phyloP scores from a whole-genome alignment of 495 filamentous ascomycete genomes.

The Staphylotrichum longicolle region DNA sequence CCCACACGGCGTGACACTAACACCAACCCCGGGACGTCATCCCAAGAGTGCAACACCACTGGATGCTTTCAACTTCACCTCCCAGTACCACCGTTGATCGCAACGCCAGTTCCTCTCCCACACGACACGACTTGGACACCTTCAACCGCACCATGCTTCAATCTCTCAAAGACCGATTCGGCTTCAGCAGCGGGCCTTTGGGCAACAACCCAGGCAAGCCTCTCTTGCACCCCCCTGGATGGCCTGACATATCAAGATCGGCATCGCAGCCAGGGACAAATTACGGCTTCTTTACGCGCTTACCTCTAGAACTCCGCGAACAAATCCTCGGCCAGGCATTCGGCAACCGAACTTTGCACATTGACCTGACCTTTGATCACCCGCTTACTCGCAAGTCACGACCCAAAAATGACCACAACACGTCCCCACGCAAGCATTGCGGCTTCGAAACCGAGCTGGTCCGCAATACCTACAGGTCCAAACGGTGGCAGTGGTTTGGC shows the following conservation, averaged over 20 bases:
- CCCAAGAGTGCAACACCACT: too few relatives aligned
- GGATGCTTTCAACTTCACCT: too few relatives aligned
- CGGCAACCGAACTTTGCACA: conserved; percentile 24
- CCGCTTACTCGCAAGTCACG: conserved; percentile 13
- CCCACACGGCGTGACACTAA: too few relatives aligned
- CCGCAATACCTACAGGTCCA: conserved; percentile 11
- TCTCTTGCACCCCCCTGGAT: background rate
- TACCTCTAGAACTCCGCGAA: conserved; percentile 24
- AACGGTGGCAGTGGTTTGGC: conserved; percentile 27
- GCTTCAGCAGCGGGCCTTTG: too few relatives aligned
- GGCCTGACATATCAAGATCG: background rate
- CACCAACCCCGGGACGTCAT: too few relatives aligned
- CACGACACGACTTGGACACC: too few relatives aligned
- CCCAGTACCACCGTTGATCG: too few relatives aligned
- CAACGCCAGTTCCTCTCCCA: too few relatives aligned
- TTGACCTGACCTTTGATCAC: conserved; percentile 24
- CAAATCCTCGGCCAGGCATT: conserved; percentile 28
- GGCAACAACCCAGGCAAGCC: too few relatives aligned
- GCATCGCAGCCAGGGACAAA: background rate
- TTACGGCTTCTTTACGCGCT: conserved; percentile 19
- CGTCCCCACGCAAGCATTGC: background rate
- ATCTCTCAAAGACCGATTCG: too few relatives aligned
- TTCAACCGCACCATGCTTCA: too few relatives aligned
- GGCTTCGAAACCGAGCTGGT: background rate
- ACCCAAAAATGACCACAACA: background rate